Evolutionary conservation across 2,329 filamentous ascomycete genomes (phyloP).

Genomic region (Nemania bipapillata): DNA sequence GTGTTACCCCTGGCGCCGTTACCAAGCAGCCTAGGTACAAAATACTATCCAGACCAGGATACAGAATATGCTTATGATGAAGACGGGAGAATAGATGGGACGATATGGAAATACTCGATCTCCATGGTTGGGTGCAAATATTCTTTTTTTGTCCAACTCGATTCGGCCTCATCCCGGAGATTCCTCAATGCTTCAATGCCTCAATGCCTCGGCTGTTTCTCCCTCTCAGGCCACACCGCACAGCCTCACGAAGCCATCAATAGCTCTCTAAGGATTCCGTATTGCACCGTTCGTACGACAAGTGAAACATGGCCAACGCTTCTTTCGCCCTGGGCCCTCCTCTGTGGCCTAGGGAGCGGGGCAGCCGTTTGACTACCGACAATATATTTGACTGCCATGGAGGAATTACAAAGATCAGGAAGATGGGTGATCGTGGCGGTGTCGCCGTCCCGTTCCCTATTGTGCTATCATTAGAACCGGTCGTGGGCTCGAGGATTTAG

Average conservation of each 20-base stretch:
- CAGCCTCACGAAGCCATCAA: conserved; percentile 31
- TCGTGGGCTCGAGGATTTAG: conserved; percentile 43
- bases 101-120: conserved; percentile 27
- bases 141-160: conserved; percentile 17
- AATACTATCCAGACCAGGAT: no score
- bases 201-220: conserved; percentile 32
- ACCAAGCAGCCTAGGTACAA: conserved; percentile 2
- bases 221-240: conserved; percentile 26
- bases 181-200: conserved; percentile 28
- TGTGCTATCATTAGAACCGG: conserved; percentile 49
- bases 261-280: conserved; percentile 25
- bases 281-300: conserved; percentile 29
- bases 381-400: conserved; percentile 22
- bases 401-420: conserved; percentile 19
- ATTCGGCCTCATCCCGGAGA: conserved; percentile 32
- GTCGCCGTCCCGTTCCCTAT: conserved; percentile 38
- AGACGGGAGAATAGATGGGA: conserved; percentile 9
- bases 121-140: conserved; percentile 16
- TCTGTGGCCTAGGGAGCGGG: conserved; percentile 26
- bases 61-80: conserved; percentile 10
- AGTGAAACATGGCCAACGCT: conserved; percentile 33
- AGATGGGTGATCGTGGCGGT: conserved; percentile 40
- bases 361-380: conserved; percentile 18
- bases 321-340: conserved; percentile 21
- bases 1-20: conserved; percentile 31